Evolutionary conservation across 108 stramenopile species (phyloP).

Genomic region (Skeletonema costatum): DNA sequence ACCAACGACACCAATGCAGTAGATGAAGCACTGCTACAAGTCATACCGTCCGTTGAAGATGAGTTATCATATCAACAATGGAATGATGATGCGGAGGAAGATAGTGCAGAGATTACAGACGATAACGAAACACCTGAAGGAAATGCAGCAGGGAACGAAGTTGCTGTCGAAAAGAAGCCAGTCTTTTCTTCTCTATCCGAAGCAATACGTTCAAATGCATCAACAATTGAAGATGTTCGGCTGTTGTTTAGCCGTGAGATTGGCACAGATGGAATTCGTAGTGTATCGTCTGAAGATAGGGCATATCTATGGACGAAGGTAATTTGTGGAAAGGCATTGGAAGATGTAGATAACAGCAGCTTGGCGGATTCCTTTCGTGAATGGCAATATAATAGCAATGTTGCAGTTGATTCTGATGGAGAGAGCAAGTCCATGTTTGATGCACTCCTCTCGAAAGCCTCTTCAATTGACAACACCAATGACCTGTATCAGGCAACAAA

Average conservation of each 20-base stretch:
- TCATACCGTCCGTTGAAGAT: conserved; percentile 36
- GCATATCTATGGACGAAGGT: conserved; percentile 49
- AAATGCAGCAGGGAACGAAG: not conserved
- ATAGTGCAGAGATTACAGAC: not conserved
- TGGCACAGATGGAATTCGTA: not conserved
- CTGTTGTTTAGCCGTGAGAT: conserved; percentile 16
- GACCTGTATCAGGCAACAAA: conserved; percentile 5
- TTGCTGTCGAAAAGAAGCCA: conserved; percentile 4
- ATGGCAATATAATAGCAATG: conserved; percentile 27
- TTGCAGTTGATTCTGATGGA: not conserved
- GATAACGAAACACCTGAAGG: not conserved
- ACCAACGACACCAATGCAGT: not conserved
- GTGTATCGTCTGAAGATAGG: conserved; percentile 29
- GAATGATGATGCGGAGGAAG: conserved; percentile 21
- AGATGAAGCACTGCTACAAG: conserved; percentile 12
- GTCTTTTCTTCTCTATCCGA: conserved; percentile 32
- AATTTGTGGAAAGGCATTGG: conserved; percentile 39
- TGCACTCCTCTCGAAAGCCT: conserved; percentile 9
- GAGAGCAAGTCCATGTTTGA: conserved; percentile 7
- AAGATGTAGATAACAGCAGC: conserved; percentile 38
- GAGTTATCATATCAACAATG: conserved; percentile 48
- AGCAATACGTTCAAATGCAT: conserved; percentile 34
- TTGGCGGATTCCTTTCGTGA: conserved; percentile 47
- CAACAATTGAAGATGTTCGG: conserved; percentile 40
- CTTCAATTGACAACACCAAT: conserved; percentile 1